phyloP scores from a whole-genome alignment of 2,329 filamentous ascomycete species.

The Pseudocercospora fijiensis region DNA sequence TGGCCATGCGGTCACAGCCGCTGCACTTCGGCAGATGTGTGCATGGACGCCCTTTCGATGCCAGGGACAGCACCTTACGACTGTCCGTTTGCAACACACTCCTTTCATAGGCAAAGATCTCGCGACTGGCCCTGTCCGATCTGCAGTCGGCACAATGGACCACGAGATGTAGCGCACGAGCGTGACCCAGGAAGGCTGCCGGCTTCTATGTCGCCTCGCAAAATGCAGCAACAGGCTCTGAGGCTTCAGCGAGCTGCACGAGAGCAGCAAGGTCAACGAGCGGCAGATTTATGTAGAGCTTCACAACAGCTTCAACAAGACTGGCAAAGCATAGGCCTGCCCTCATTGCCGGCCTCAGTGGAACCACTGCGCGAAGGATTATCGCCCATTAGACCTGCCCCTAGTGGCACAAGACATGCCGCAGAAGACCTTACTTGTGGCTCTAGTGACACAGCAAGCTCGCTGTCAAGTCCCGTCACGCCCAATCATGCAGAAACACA shows the following conservation, averaged over 20 bases:
- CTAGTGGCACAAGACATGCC: neutral
- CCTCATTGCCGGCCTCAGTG: neutral
- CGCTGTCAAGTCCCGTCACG: neutral
- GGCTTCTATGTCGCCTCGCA: neutral
- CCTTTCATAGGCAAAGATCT: conserved; percentile 1
- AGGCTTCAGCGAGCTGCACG: neutral
- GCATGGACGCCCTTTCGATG: conserved; percentile 15
- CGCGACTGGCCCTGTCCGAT: conserved; percentile 18
- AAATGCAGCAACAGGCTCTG: neutral
- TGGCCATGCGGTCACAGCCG: conserved; percentile 23
- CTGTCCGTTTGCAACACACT: conserved; percentile 14
- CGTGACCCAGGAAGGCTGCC: neutral
- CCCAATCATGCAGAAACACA: neutral
- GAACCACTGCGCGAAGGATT: neutral
- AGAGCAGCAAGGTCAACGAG: neutral
- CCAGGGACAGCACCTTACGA: conserved; percentile 16
- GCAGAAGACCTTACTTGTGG: neutral
- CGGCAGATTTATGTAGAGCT: neutral
- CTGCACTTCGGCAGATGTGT: conserved; percentile 18
- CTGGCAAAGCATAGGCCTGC: neutral
- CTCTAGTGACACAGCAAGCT: neutral
- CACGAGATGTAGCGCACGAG: neutral
- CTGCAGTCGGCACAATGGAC: neutral
- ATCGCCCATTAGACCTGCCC: neutral
- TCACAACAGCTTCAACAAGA: neutral